phyloP scores from a whole-genome alignment of 495 filamentous ascomycete species.

The Durotheca rogersii region DNA sequence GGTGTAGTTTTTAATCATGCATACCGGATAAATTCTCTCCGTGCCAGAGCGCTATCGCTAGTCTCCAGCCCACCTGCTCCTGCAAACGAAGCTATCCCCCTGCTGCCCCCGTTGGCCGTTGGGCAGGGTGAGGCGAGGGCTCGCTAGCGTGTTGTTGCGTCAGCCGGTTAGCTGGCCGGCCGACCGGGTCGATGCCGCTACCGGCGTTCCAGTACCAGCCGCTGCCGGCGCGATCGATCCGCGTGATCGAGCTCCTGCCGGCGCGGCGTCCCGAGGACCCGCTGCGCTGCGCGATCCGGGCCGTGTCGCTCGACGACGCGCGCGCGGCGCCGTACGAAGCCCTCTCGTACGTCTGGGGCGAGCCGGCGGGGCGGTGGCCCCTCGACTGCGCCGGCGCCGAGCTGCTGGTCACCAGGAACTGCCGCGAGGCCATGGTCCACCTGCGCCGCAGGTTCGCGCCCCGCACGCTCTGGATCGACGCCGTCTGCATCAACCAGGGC shows the following conservation, averaged over 20 bases:
- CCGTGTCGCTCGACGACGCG: not conserved
- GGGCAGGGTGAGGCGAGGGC: too few species aligned
- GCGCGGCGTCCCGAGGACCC: not conserved
- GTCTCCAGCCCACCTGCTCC: too few species aligned
- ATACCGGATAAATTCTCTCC: too few species aligned
- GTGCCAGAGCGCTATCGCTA: too few species aligned
- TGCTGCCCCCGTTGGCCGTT: too few species aligned
- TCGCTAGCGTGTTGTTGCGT: too few species aligned
- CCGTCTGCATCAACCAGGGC: slow-evolving; percentile 33
- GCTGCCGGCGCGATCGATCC: not conserved
- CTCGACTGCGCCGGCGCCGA: slow-evolving; percentile 3
- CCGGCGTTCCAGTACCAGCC: not conserved
- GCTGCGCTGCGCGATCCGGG: not conserved
- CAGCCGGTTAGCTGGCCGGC: too few species aligned
- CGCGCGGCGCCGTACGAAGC: slow-evolving; percentile 3
- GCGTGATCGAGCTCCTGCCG: not conserved
- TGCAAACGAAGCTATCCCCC: too few species aligned
- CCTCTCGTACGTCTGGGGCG: slow-evolving; percentile 27
- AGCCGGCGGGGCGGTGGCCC: slow-evolving; percentile 8
- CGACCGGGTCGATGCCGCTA: too few species aligned
- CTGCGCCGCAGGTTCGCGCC: slow-evolving; percentile 4
- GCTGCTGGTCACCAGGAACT: slow-evolving; percentile 15
- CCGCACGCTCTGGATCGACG: slow-evolving; percentile 25
- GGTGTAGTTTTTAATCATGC: too few species aligned
- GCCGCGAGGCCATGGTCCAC: slow-evolving; percentile 2